These are phyloP conservation scores for Tranzscheliella williamsii DNA, from an alignment of 1,284 basidiomycete species.

Conservation along the genomic window DNA sequence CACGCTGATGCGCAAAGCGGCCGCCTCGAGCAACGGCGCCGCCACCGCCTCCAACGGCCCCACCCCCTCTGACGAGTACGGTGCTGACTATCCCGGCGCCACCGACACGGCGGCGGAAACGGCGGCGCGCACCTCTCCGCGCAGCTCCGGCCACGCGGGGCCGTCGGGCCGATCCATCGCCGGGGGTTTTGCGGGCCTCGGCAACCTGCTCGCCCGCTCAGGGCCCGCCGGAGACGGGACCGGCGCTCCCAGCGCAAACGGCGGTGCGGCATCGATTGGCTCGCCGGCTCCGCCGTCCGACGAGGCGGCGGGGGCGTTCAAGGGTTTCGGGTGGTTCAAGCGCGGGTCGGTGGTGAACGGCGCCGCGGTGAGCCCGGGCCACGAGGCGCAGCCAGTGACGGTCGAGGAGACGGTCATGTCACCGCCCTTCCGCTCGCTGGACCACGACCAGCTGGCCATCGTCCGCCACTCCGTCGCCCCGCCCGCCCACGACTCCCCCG, in stretches of 20 bases:
- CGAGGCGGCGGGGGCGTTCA: slow-evolving; percentile 21
- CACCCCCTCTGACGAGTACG: slow-evolving; percentile 22
- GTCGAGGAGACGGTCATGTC: slow-evolving; percentile 35
- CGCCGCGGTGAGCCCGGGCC: not conserved
- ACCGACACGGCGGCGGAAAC: not conserved
- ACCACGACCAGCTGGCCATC: slow-evolving; percentile 39
- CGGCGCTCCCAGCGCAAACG: not conserved
- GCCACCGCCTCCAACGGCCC: slow-evolving; percentile 7
- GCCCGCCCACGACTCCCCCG: slow-evolving; percentile 1
- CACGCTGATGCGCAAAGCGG: slow-evolving; percentile 36
- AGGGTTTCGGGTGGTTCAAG: slow-evolving; percentile 39
- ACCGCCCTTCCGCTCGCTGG: slow-evolving; percentile 41
- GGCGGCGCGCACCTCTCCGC: slow-evolving; percentile 1
- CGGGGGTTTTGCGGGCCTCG: slow-evolving; percentile 24
- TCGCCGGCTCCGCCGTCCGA: not conserved
- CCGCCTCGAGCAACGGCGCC: slow-evolving; percentile 16
- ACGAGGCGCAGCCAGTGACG: not conserved
- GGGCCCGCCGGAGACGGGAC: too few species aligned
- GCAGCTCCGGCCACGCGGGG: not conserved
- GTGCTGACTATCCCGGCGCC: not conserved
- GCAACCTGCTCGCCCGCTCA: slow-evolving; percentile 19
- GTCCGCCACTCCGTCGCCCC: slow-evolving; percentile 15
- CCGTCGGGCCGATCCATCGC: slow-evolving; percentile 11
- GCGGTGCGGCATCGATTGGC: not conserved
- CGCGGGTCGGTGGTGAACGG: slow-evolving; percentile 12